phyloP scores from a whole-genome alignment of 768 basidiomycete species.

The Antrodiella citrinella region DNA sequence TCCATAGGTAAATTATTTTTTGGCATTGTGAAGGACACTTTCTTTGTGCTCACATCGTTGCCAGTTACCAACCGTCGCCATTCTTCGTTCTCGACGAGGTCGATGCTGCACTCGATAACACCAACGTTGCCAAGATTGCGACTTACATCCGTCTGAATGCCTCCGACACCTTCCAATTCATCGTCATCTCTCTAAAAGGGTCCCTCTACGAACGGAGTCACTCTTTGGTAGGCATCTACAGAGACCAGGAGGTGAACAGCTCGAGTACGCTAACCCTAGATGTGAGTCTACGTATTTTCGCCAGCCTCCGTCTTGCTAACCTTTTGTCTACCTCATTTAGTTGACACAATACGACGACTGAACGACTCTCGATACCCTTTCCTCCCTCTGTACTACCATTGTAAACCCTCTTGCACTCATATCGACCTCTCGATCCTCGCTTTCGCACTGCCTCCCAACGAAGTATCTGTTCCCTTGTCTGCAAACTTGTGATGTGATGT shows the following conservation, averaged over 20 bases:
- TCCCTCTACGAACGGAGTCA: slow-evolving; percentile 87
- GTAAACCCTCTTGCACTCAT: not conserved
- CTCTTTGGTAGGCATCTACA: slow-evolving; percentile 88
- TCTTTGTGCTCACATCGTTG: not conserved
- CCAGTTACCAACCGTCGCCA: slow-evolving; percentile 89
- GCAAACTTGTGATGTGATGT: slow-evolving; percentile 4
- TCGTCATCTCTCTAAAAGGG: slow-evolving; percentile 95
- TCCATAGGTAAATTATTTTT: slow-evolving; percentile 64
- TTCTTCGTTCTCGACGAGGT: slow-evolving; percentile 99
- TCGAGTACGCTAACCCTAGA: slow-evolving; percentile 89
- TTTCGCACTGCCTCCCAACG: not conserved
- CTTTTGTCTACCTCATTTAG: no score
- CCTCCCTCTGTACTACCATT: not conserved
- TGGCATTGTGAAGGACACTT: not conserved
- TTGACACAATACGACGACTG: slow-evolving; percentile 58
- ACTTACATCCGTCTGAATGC: slow-evolving; percentile 86
- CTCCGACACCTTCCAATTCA: slow-evolving; percentile 84
- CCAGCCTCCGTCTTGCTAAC: no score
- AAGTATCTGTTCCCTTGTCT: not conserved
- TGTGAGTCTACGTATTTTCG: no score
- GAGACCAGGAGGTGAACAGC: slow-evolving; percentile 91
- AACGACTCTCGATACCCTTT: slow-evolving; percentile 1
- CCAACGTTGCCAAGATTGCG: slow-evolving; percentile 95
- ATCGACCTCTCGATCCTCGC: no score
- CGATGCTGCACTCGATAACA: slow-evolving; percentile 95